phyloP scores from a whole-genome alignment of 2,329 filamentous ascomycete genomes.

The Aspergillus sp. region DNA sequence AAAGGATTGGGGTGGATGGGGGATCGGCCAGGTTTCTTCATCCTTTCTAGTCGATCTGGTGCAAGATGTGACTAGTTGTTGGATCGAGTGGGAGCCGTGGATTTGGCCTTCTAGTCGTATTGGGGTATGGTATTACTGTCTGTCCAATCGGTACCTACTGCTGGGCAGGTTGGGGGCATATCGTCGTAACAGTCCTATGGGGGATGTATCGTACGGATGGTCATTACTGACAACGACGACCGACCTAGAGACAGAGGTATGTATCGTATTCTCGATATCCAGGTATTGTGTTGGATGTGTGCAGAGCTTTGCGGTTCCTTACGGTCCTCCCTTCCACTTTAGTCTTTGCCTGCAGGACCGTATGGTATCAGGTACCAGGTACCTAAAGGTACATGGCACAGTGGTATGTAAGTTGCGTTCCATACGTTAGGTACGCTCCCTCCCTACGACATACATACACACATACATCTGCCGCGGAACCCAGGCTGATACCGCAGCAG shows the following conservation, averaged over 20 bases:
- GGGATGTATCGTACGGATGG: too few relatives aligned
- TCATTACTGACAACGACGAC: too few relatives aligned
- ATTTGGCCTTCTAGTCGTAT: not conserved
- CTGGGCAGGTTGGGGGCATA: too few relatives aligned
- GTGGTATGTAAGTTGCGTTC: not conserved
- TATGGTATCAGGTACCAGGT: not conserved
- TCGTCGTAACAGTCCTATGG: too few relatives aligned
- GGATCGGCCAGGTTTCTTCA: not conserved
- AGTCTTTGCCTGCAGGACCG: not conserved
- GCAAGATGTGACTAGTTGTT: not conserved
- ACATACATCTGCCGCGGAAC: not conserved
- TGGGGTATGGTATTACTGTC: not conserved
- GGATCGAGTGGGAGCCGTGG: not conserved
- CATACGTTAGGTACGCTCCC: not conserved
- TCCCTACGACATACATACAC: not conserved
- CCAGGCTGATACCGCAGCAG: not conserved
- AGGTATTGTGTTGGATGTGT: too few relatives aligned
- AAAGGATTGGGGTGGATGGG: not conserved
- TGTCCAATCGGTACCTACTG: not conserved
- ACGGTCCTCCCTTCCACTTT: too few relatives aligned
- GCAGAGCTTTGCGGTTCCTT: too few relatives aligned
- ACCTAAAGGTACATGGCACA: not conserved
- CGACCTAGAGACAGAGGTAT: too few relatives aligned
- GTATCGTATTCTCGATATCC: too few relatives aligned
- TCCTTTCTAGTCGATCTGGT: not conserved